A percentile compares a stretch with the other conserved stretches of the same genome.
Evolutionary conservation across 768 basidiomycete genomes (phyloP).

Genomic region (Coprinellus micaceus): DNA sequence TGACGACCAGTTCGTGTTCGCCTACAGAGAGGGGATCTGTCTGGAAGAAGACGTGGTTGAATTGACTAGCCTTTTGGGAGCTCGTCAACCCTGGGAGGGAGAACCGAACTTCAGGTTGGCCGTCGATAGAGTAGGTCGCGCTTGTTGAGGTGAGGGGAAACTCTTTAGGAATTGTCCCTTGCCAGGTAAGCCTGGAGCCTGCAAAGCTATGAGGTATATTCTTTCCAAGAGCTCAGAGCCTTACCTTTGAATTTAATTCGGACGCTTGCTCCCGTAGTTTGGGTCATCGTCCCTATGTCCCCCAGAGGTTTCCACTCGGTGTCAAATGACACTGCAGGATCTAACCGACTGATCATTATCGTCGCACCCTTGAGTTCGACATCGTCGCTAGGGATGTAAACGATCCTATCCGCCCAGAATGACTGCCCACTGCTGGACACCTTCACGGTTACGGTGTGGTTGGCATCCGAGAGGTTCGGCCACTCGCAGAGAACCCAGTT

Average conservation of each 20-base stretch:
- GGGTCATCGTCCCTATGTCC: conserved; percentile 16
- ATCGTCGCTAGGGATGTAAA: conserved; percentile 20
- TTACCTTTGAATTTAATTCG: conserved; percentile 20
- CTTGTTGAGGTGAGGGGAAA: conserved; percentile 5
- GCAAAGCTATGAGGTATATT: neutral
- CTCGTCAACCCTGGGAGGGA: conserved; percentile 13
- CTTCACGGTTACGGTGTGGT: conserved; percentile 25
- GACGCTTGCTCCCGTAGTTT: conserved; percentile 8
- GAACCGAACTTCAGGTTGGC: conserved; percentile 10
- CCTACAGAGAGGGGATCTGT: conserved; percentile 16
- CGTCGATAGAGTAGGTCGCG: conserved; percentile 22
- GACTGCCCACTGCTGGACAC: conserved; percentile 20
- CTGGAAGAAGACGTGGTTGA: conserved; percentile 20
- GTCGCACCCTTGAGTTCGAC: conserved; percentile 12
- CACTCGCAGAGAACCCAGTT: conserved; percentile 29
- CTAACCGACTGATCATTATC: conserved; percentile 12
- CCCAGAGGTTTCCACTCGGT: conserved; percentile 16
- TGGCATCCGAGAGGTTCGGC: conserved; percentile 17
- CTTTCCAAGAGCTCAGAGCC: neutral
- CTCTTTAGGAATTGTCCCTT: neutral
- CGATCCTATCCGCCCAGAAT: conserved; percentile 31
- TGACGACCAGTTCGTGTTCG: conserved; percentile 18
- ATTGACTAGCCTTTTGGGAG: conserved; percentile 2
- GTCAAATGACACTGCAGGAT: conserved; percentile 18
- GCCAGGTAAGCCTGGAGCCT: conserved; percentile 2